These are phyloP conservation scores for Inga leiocalycina DNA, from an alignment of 306 rosid genomes.

Conservation along the genomic window DNA sequence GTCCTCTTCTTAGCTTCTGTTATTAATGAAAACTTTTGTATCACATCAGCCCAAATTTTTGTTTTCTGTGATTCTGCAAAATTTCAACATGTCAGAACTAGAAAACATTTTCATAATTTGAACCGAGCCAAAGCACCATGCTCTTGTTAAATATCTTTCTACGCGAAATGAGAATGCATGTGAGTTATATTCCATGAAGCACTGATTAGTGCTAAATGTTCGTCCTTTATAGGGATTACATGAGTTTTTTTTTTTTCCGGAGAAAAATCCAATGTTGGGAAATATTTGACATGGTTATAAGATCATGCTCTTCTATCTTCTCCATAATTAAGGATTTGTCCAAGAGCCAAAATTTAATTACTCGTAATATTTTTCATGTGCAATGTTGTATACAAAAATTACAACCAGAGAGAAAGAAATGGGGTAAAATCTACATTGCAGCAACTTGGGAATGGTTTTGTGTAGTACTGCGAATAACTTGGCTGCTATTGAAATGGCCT, in stretches of 20 bases:
- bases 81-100: background rate
- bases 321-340: background rate
- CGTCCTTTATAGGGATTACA: background rate
- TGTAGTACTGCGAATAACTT: slow-evolving; percentile 27
- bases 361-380: background rate
- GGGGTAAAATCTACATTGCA: slow-evolving; percentile 23
- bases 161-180: background rate
- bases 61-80: background rate
- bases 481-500: slow-evolving; percentile 41
- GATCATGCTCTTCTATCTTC: background rate
- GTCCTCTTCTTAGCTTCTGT: slow-evolving; percentile 6
- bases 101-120: background rate
- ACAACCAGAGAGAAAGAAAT: background rate
- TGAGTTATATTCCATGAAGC: background rate
- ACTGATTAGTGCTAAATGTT: background rate
- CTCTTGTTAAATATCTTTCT: background rate
- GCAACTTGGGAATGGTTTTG: slow-evolving; percentile 40
- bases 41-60: background rate
- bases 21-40: background rate
- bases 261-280: background rate
- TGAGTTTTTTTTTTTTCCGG: background rate
- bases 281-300: background rate
- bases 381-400: background rate
- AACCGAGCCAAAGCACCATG: background rate
- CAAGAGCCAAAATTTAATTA: background rate